These are phyloP conservation scores for Peronospora farinosa DNA, from an alignment of 352 stramenopile species.

Conservation along the genomic window DNA sequence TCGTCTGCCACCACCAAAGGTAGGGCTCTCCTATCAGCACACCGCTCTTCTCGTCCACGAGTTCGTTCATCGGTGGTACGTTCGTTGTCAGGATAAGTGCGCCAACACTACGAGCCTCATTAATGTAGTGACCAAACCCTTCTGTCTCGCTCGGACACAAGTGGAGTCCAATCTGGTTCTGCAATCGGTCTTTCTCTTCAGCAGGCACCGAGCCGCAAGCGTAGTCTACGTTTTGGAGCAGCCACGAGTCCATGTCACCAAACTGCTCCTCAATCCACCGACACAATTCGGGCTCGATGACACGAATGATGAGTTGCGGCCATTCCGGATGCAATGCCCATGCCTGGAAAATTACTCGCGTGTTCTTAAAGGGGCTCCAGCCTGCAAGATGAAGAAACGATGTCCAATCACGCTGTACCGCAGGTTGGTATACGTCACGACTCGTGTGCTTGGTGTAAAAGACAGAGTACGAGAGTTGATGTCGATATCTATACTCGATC, in stretches of 20 bases:
- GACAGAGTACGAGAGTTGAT: conserved; percentile 70
- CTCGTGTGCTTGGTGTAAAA: conserved; percentile 84
- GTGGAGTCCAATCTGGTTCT: conserved; percentile 74
- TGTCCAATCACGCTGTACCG: conserved; percentile 58
- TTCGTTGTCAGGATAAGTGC: conserved; percentile 73
- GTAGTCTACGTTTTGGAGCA: conserved; percentile 69
- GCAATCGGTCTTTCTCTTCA: conserved; percentile 52
- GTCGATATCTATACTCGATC: conserved; percentile 69
- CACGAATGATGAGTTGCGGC: conserved; percentile 61
- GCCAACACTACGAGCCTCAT: conserved; percentile 68
- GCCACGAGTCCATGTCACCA: conserved; percentile 37
- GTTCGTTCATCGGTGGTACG: conserved; percentile 80
- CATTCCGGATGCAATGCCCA: conserved; percentile 70
- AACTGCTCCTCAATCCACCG: conserved; percentile 60
- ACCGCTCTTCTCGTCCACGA: conserved; percentile 63
- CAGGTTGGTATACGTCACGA: conserved; percentile 53
- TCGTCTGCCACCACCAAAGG: conserved; percentile 78
- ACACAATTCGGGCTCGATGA: conserved; percentile 61
- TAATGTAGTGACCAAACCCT: conserved; percentile 84
- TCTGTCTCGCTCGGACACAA: conserved; percentile 72
- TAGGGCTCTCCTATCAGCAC: conserved; percentile 54
- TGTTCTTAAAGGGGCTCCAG: conserved; percentile 77
- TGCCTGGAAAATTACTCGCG: conserved; percentile 56
- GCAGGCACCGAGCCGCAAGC: conserved; percentile 53
- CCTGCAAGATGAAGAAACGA: conserved; percentile 66